Percentiles rank a stretch among this genome's conserved stretches.
phyloP scores from a whole-genome alignment of 1,139 yeast species.

The Geotrichum australiense region DNA sequence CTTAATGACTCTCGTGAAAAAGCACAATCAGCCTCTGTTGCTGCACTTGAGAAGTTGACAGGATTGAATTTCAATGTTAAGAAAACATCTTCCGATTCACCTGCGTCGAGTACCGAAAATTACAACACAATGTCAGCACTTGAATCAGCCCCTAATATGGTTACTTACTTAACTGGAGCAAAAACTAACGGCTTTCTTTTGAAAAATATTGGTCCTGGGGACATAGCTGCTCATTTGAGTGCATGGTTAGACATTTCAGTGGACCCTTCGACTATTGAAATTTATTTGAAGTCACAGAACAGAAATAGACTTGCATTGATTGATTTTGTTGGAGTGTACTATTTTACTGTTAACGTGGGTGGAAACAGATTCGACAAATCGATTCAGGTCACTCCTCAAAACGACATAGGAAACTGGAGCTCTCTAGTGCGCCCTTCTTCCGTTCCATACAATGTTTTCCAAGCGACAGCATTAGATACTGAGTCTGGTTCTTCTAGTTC shows the following conservation, averaged over 20 bases:
- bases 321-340: no score
- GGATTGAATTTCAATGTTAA: constrained; percentile 15
- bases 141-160: constrained; percentile 23
- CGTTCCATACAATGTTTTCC: no score
- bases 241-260: constrained; percentile 4
- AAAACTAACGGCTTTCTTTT: constrained; percentile 21
- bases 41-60: constrained; percentile 16
- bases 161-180: constrained; percentile 19
- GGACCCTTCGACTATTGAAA: constrained; percentile 8
- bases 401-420: no score
- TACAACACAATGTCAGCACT: constrained; percentile 23
- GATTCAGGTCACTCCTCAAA: no score
- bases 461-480: no score
- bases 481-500: background rate
- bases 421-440: no score
- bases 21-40: constrained; percentile 13
- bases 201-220: constrained; percentile 6
- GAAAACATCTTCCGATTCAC: constrained; percentile 17
- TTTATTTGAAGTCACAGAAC: background rate
- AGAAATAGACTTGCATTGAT: no score
- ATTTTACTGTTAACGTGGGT: constrained; percentile 3
- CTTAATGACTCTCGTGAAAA: constrained; percentile 10
- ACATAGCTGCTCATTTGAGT: constrained; percentile 10
- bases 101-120: constrained; percentile 2
- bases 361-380: no score